These are phyloP conservation scores for Eimeria necatrix DNA, from an alignment of 169 alveolate species.

Conservation along the genomic window DNA sequence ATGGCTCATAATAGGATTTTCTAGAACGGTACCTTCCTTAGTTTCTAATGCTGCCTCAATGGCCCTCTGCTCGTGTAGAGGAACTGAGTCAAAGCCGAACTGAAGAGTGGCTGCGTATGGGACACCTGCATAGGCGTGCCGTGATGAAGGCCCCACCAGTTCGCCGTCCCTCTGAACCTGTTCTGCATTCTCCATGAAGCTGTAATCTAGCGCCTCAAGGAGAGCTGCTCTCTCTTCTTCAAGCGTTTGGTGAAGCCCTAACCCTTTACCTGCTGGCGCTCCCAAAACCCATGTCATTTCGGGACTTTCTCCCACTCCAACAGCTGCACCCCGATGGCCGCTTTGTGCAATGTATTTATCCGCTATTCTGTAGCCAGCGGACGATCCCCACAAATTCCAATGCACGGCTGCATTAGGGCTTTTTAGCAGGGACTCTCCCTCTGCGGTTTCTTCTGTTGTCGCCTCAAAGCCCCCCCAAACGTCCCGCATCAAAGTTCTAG, in stretches of 20 bases:
- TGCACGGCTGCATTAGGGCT: background rate
- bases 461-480: constrained; percentile 56
- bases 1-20: too few relatives aligned
- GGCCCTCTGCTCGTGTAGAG: constrained; percentile 51
- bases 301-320: constrained; percentile 14
- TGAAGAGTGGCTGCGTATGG: constrained; percentile 25
- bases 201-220: constrained; percentile 1
- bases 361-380: background rate
- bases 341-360: background rate
- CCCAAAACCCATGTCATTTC: constrained; percentile 35
- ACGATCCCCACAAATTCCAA: background rate
- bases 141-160: background rate
- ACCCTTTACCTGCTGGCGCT: background rate
- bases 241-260: background rate
- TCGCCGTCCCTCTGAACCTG: background rate
- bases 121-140: constrained; percentile 30
- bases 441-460: background rate
- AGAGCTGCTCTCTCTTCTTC: background rate
- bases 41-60: background rate
- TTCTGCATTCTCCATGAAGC: constrained; percentile 29
- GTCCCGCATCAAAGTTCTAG: background rate
- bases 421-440: background rate
- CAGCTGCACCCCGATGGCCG: constrained; percentile 14
- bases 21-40: background rate
- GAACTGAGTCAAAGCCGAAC: constrained; percentile 36